These are phyloP conservation scores for Cylindrodendrum hubeiense DNA, from an alignment of 2,329 filamentous ascomycete species.

Conservation along the genomic window DNA sequence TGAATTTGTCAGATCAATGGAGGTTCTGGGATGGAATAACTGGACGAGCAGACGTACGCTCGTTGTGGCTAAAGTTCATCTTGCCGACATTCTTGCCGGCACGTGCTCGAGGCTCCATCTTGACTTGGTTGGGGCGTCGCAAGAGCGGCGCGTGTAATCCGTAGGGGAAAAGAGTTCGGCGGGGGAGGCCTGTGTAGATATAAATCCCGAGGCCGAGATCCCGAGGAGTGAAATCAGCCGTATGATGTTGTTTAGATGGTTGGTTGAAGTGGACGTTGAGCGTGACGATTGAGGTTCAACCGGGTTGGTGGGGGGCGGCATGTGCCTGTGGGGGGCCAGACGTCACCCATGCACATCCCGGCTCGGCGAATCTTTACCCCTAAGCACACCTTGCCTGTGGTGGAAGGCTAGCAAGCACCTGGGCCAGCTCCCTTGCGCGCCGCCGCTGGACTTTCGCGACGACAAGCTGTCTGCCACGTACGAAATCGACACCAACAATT, in stretches of 20 bases:
- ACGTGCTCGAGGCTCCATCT: slow-evolving; percentile 82
- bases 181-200: not conserved
- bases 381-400: slow-evolving; percentile 46
- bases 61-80: slow-evolving; percentile 81
- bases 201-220: not conserved
- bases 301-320: slow-evolving; percentile 32
- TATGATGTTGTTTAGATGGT: slow-evolving; percentile 9
- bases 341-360: slow-evolving; percentile 37
- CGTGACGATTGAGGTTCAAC: slow-evolving; percentile 32
- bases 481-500: slow-evolving; percentile 8
- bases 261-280: not conserved
- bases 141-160: slow-evolving; percentile 4
- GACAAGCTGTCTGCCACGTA: slow-evolving; percentile 18
- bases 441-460: slow-evolving; percentile 26
- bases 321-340: slow-evolving; percentile 39
- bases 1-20: slow-evolving; percentile 3
- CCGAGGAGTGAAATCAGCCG: not conserved
- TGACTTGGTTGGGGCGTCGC: slow-evolving; percentile 42
- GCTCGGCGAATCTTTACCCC: slow-evolving; percentile 55
- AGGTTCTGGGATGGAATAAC: not conserved
- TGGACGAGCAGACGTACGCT: slow-evolving; percentile 65
- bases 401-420: slow-evolving; percentile 26
- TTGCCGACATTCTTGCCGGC: slow-evolving; percentile 85
- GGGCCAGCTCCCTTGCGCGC: slow-evolving; percentile 20
- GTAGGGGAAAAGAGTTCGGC: not conserved